A percentile compares a stretch with the other conserved stretches of the same genome.
Conservation (phyloP, 495 filamentous ascomycete genomes). For the Penicillium lividum region DNA sequence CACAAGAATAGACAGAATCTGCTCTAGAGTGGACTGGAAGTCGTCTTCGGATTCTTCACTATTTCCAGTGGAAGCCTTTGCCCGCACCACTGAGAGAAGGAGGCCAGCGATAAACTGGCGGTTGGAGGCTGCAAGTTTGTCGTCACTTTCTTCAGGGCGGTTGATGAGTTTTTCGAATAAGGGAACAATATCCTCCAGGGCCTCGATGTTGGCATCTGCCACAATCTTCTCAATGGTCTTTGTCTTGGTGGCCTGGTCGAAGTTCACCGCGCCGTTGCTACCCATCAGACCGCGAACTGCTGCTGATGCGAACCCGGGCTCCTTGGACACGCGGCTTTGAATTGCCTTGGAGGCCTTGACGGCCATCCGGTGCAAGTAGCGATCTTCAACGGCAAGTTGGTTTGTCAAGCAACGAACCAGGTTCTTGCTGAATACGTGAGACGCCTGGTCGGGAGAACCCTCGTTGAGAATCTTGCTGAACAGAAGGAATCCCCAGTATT, state of each 20-base stretch:
- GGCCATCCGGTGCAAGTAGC: conserved; percentile 82
- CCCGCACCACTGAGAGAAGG: conserved; percentile 45
- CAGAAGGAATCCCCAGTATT: conserved; percentile 87
- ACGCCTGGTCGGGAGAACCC: conserved; percentile 46
- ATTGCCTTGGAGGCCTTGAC: conserved; percentile 69
- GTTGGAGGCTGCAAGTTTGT: conserved; percentile 45
- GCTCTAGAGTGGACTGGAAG: conserved; percentile 35
- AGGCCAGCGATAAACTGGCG: conserved; percentile 52
- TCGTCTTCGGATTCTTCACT: conserved; percentile 36
- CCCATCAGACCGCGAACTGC: conserved; percentile 67
- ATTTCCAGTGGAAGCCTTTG: conserved; percentile 38
- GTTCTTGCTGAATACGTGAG: conserved; percentile 73
- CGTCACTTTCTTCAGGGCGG: conserved; percentile 40
- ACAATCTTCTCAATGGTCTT: conserved; percentile 83
- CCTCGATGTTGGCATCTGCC: conserved; percentile 55
- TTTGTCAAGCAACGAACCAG: conserved; percentile 82
- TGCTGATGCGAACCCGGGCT: conserved; percentile 59
- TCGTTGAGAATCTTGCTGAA: conserved; percentile 69
- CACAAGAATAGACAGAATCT: conserved; percentile 43
- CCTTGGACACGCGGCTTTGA: conserved; percentile 61
- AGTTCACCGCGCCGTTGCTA: conserved; percentile 69
- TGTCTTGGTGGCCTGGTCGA: conserved; percentile 84
- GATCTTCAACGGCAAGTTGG: conserved; percentile 78
- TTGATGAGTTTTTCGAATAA: conserved; percentile 44
- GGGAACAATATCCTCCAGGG: conserved; percentile 42